Evolutionary conservation across 805 yeast genomes (phyloP).

Genomic region (Metschnikowia peoriensis): DNA sequence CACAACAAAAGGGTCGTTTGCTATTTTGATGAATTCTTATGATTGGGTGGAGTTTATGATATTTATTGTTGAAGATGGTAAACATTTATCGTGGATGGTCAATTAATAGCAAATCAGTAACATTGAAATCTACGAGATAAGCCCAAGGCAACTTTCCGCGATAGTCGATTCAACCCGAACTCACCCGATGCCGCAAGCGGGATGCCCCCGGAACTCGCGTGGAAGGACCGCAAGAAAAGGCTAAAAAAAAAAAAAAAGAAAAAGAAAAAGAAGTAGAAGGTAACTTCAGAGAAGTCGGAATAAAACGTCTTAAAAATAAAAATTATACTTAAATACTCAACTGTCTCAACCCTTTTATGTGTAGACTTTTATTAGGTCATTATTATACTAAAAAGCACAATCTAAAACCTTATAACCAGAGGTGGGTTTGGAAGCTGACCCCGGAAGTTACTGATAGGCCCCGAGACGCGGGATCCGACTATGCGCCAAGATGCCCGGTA

Average conservation of each 20-base stretch:
- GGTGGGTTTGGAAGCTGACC: not conserved
- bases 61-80: no score
- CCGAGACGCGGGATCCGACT: not conserved
- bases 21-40: not conserved
- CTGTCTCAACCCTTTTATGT: no score
- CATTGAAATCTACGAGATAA: not conserved
- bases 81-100: not conserved
- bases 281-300: not conserved
- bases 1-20: not conserved
- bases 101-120: not conserved
- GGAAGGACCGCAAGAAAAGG: not conserved
- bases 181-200: slow-evolving; percentile 9
- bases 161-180: slow-evolving; percentile 2
- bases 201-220: slow-evolving; percentile 3
- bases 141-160: not conserved
- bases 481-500: slow-evolving; percentile 4
- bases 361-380: no score
- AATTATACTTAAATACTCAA: no score
- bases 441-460: not conserved
- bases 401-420: not conserved
- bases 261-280: not conserved
- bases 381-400: no score
- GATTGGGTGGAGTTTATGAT: no score
- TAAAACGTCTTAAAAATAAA: not conserved
- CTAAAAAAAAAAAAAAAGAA: not conserved